Evolutionary conservation across 2,329 filamentous ascomycete genomes (phyloP).

Genomic region (Chalara sp.): DNA sequence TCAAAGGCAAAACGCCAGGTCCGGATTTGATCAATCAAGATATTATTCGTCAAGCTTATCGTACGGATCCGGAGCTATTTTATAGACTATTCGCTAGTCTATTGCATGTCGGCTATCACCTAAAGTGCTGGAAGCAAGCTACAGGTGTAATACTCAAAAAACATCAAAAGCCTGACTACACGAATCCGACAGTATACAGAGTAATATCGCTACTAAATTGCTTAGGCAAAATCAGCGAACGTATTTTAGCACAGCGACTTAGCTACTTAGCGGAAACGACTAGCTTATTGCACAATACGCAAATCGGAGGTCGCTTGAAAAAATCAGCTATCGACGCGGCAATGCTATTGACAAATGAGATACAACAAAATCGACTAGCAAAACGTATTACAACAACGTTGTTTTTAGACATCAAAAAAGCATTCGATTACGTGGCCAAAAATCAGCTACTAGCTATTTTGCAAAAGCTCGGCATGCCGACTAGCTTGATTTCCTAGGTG

Average conservation of each 20-base stretch:
- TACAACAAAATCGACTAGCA: neutral
- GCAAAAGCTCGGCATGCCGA: neutral
- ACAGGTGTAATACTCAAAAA: conserved; percentile 2
- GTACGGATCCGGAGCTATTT: neutral
- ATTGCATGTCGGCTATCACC: neutral
- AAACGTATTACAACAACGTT: neutral
- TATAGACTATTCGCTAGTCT: neutral
- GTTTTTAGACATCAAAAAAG: conserved; percentile 2
- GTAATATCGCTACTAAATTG: conserved; percentile 1
- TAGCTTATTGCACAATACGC: neutral
- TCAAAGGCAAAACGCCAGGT: neutral
- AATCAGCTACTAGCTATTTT: conserved; percentile 2
- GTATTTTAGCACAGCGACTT: conserved; percentile 1
- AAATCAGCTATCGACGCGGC: conserved; percentile 5
- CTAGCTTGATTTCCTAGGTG: neutral
- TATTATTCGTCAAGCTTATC: neutral
- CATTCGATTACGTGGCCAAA: conserved; percentile 1
- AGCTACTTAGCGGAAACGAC: conserved; percentile 4
- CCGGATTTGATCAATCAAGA: neutral
- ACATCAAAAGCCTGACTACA: neutral
- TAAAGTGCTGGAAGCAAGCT: neutral
- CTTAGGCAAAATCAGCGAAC: neutral
- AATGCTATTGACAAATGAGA: neutral
- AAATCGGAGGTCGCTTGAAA: conserved; percentile 1
- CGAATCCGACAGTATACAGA: neutral